A percentile compares a stretch with the other conserved stretches of the same genome.
Conservation (phyloP, 441 rosid genomes). For the Gossypium lobatum region DNA sequence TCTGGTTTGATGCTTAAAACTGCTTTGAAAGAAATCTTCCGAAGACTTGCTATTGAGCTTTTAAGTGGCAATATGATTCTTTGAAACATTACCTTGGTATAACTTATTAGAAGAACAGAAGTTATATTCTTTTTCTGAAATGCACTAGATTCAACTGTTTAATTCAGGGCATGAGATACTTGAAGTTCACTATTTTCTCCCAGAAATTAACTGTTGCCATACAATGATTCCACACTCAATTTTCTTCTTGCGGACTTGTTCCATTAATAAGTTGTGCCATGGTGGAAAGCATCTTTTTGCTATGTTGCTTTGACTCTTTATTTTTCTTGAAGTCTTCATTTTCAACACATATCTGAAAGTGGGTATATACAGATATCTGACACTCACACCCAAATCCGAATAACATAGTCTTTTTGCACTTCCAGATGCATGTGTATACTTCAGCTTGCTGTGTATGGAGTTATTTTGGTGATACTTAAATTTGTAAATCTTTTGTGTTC, state of each 20-base stretch:
- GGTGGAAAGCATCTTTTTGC: neutral
- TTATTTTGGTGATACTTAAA: neutral
- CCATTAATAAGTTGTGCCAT: neutral
- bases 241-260: neutral
- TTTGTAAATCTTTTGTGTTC: constrained; percentile 10
- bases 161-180: neutral
- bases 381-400: neutral
- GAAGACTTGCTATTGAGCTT: neutral
- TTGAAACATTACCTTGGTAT: neutral
- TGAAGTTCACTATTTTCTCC: neutral
- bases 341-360: neutral
- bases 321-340: neutral
- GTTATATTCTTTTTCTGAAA: neutral
- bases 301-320: neutral
- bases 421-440: neutral
- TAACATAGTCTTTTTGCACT: neutral
- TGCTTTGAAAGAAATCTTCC: neutral
- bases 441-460: neutral
- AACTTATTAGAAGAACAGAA: neutral
- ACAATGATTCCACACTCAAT: neutral
- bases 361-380: neutral
- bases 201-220: neutral
- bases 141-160: neutral
- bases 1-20: constrained; percentile 15
- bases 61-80: neutral